Conservation (phyloP, 305 asterid species). For the Andrographis paniculata region DNA sequence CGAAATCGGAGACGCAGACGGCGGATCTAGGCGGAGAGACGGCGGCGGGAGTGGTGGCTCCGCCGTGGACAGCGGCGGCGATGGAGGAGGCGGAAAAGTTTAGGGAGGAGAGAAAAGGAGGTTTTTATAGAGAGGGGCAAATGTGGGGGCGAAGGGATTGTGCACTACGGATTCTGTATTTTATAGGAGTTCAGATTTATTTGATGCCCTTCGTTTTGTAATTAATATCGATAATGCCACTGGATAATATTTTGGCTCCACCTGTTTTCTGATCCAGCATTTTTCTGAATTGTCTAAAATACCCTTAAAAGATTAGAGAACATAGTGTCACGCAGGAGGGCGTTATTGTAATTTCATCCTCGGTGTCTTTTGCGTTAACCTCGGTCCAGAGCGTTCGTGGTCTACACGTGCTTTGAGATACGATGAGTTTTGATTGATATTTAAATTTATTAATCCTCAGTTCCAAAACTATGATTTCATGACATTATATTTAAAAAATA, state of each 20-base stretch:
- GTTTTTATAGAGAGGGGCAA: conserved; percentile 11
- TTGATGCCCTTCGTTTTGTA: not conserved
- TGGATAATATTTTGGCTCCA: not conserved
- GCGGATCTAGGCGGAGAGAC: conserved; percentile 7
- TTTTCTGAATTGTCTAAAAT: not conserved
- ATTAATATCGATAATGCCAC: conserved; percentile 4
- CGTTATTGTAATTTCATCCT: not conserved
- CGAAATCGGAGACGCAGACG: conserved; percentile 1
- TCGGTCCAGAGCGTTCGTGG: too few relatives aligned
- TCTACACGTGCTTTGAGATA: not conserved
- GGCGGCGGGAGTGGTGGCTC: conserved; percentile 11
- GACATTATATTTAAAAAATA: too few relatives aligned
- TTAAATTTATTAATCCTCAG: too few relatives aligned
- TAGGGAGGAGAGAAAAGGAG: conserved; percentile 5
- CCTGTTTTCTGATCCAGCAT: not conserved
- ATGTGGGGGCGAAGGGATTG: too few relatives aligned
- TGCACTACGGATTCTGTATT: not conserved
- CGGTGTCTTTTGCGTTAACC: too few relatives aligned
- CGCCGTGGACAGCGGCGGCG: conserved; percentile 16
- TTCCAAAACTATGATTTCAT: too few relatives aligned
- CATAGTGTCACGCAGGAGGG: not conserved
- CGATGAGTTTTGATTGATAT: not conserved
- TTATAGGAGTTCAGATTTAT: not conserved
- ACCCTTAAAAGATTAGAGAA: not conserved
- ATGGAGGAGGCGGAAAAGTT: not conserved